A percentile compares a stretch with the other conserved stretches of the same genome.
phyloP scores from a whole-genome alignment of 495 filamentous ascomycete genomes.

The Neurospora africana region DNA sequence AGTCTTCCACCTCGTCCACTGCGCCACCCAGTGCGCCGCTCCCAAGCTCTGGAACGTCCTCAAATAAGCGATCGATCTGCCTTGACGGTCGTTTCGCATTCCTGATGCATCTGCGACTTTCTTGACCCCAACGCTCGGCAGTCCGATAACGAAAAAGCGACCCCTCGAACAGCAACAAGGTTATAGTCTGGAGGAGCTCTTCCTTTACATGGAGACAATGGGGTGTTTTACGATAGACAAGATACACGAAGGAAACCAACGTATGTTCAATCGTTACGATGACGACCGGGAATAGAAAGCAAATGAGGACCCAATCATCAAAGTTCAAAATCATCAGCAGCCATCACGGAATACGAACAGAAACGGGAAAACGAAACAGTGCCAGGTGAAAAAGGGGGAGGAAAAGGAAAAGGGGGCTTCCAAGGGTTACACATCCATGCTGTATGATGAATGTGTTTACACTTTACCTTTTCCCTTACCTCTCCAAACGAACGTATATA shows the following conservation, averaged over 20 bases:
- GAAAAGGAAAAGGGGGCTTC: background rate
- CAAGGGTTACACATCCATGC: background rate
- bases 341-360: background rate
- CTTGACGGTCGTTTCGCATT: background rate
- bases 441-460: background rate
- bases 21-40: constrained; percentile 80
- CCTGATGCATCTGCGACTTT: background rate
- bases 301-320: background rate
- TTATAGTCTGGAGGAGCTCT: background rate
- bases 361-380: background rate
- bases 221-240: background rate
- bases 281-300: background rate
- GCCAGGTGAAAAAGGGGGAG: background rate
- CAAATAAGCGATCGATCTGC: constrained; percentile 50
- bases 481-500: background rate
- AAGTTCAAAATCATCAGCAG: background rate
- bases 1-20: constrained; percentile 99
- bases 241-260: background rate
- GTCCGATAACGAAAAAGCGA: constrained; percentile 9
- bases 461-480: background rate
- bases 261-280: background rate
- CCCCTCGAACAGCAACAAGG: background rate
- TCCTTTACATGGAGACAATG: background rate
- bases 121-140: background rate
- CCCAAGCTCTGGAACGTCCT: constrained; percentile 87